Base-by-base conservation (phyloP, 2,329 filamentous ascomycete species). In the Aspergillus brasiliensis region DNA sequence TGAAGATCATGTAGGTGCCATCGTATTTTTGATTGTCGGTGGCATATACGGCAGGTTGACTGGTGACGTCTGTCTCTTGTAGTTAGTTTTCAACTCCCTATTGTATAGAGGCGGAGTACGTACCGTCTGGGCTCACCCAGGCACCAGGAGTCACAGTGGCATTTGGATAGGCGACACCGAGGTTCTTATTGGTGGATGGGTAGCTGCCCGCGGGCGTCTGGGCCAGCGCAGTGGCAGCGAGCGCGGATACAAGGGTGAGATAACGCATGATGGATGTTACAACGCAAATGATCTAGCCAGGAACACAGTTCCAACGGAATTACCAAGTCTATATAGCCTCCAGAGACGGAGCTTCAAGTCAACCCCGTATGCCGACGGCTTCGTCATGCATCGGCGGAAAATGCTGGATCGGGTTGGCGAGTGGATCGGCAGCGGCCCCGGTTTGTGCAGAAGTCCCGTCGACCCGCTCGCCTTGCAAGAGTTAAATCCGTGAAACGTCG, bases 1-100 rank as follows among this genome's bases (percentile, higher is more conserved):
- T 52, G 8, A 52, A 7, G 15, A 52, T 25, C 51, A 42, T 52
- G 34, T 52, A 52, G 31, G 51, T 52, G 34, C n/a, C 51, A 17
- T 37, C 31, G 19, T 52, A 38, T 17, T 11, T 13, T 5, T 38
- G 34, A 3, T 52, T 15, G 7, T 38, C 7, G 6, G 19, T 38
- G 13, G 8, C 21, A 21, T 52, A 40, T 17, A 52, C 17, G 21
- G 51, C 15, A 1, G 51, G 51, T 17, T 44, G 11, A 34, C 6
- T 10, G 51, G 10, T 10, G 21, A 25, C 21, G n/a, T 31, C 21
- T 52, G 17, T 17, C 5, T 3, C 3, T 15, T 5, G 10, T 8
- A 13, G 17, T 37, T 23, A 44, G 40, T 44, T 15, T 17, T 3
- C n/a, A 15, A 19, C 4, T 15, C 5, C n/a, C 0, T 10, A 21